Base-by-base conservation (phyloP, 306 rosid species). In the Canavalia gladiata region DNA sequence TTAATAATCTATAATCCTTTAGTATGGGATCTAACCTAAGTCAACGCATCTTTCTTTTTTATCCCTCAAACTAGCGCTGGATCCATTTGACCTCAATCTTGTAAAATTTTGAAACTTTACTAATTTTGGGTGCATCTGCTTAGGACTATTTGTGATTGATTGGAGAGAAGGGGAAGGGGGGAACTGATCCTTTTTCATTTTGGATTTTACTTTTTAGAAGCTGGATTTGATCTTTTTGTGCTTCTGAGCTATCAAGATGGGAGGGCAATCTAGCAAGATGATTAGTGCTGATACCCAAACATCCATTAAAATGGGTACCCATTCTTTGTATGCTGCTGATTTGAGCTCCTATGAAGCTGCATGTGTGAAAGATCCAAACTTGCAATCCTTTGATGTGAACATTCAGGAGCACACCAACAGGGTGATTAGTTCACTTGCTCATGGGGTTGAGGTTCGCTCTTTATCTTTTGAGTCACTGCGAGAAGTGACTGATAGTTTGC, bases 271-370 rank as follows among this genome's bases (percentile, higher is more conserved):
- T 41, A 88, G 97, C 68, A 94, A 94, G 84, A 82, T 12, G 79
- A 72, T n/a, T 55, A 60, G 46, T 67, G 82, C 25, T 65, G 60
- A 76, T 69, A 63, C 75, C 37, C 37, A 83, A 35, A 68, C 84
- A 29, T 57, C 81, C 52, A 33, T 85, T 50, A 87, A 82, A 72
- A 84, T 73, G 72, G 86, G 82, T 56, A n/a, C 50, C 39, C 78
- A 88, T 82, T 83, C 88, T 6, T 83, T 62, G 65, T 88, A 83
- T 67, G 70, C 84, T 1, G 68, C 89, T 70, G 91, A 87, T 81
- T 86, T 94, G 73, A 89, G 84, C 54, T 89, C 95, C 7, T 94
- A 94, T 41, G 98, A 90, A 82, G 78, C 86, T 64, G 97, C 90
- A 46, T 90, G 97, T 74, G 68, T 57, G 72, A 52, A 54, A 5